Base-by-base conservation (phyloP, 768 basidiomycete species). In the Russula compacta region DNA sequence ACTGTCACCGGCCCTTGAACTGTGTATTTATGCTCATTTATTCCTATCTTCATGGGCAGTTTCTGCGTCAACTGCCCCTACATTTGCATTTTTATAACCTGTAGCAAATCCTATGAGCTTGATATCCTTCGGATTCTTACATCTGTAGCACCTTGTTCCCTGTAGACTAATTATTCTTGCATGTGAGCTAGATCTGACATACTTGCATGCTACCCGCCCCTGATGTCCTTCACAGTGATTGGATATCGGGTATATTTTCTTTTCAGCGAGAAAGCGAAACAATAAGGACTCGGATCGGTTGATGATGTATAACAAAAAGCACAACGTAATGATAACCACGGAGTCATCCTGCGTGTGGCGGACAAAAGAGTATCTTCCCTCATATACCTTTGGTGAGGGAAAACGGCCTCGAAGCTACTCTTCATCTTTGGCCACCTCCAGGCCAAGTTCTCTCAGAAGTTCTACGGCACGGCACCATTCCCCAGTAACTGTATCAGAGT, bases 31-130 rank as follows among this genome's bases (percentile, higher is more conserved):
- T 44, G n/a, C 21, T 39, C 35, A n/a, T 32, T 60, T 11, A 14
- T 44, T 44, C 19, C 15, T 19, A n/a, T 6, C 32, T 38, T 15
- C 21, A 53, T 19, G 19, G 35, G 5, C 38, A 40, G 38, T 40
- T 12, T 17, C 39, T 6, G 19, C 17, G 15, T 60, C 14, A 10
- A 36, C 19, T 33, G 12, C 36, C 35, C 24, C 10, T 19, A 32
- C 56, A 58, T 47, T 61, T 46, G 39, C 42, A 29, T 65, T 52
- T 52, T 10, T 29, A 52, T 24, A 53, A 36, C 33, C 55, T 66
- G 65, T 60, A 66, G 59, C 56, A 64, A 46, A 35, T 48, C 50
- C 42, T n/a, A 58, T n/a, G 44, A 36, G 42, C 47, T 50, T 39
- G 33, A 42, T 29, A 38, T 58, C 40, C 56, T 61, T 64, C 61